Conservation (phyloP, 192 early-diverging fungal genomes). For the Coemansia nantahalensis region DNA sequence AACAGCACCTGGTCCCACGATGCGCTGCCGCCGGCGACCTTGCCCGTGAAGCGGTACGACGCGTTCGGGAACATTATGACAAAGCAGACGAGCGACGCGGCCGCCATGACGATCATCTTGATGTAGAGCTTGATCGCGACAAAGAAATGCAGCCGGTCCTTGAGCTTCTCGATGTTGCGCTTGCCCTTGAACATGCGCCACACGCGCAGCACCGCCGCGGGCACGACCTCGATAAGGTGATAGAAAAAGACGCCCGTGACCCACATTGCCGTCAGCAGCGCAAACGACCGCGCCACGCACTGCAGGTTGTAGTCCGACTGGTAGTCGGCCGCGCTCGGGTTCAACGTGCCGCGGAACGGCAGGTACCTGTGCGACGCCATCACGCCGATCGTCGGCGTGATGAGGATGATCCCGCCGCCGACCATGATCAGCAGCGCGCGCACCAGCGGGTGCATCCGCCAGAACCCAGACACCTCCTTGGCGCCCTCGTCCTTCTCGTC, state of each 20-base stretch:
- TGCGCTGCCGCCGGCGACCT: conserved; percentile 29
- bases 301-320: conserved; percentile 35
- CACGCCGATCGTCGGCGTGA: conserved; percentile 54
- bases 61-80: conserved; percentile 54
- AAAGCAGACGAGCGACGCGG: conserved; percentile 54
- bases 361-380: conserved; percentile 40
- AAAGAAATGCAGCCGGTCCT: conserved; percentile 57
- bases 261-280: conserved; percentile 50
- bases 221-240: conserved; percentile 58
- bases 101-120: conserved; percentile 57
- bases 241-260: conserved; percentile 54
- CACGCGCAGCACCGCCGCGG: conserved; percentile 54
- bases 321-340: conserved; percentile 2
- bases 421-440: conserved; percentile 58
- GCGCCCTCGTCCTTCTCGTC: conserved; percentile 34
- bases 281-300: conserved; percentile 49
- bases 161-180: conserved; percentile 50
- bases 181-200: conserved; percentile 48
- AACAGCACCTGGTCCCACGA: conserved; percentile 56
- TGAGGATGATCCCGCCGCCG: conserved; percentile 52
- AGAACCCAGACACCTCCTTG: conserved; percentile 31
- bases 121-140: conserved; percentile 56
- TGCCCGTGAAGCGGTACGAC: conserved; percentile 48
- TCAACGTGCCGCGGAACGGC: conserved; percentile 26
- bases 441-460: conserved; percentile 58